Evolutionary conservation across 768 basidiomycete genomes (phyloP), one percentile per base, ranked within the genome.

Genomic region (Rhodotorula paludigena): DNA sequence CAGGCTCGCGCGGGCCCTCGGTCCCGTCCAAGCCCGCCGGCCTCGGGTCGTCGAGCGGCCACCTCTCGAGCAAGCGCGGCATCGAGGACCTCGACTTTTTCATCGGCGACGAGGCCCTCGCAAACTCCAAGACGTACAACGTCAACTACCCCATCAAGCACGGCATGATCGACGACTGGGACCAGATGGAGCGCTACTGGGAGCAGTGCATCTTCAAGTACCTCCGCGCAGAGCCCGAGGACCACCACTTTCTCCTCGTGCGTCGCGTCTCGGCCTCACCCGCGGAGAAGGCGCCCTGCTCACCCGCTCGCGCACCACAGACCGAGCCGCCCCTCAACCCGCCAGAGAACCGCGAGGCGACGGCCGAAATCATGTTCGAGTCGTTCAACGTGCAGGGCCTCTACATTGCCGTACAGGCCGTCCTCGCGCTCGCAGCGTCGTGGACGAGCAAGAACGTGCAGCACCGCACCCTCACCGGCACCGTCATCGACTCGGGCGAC

Each of bases 161-260:
- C 76, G 94, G 94, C 33, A 54, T 63, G 68, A 73, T 74, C 38
- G 75, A 74, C 52, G 72, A 74, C 59, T 93, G 91, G 91, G 91
- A 93, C 78, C 86, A 96, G 73, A 98, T 98, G 93, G 94, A 98
- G 78, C 83, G 93, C 36, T 97, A 92, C 80, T 99, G 96, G 96
- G 92, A 96, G 79, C 94, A 99, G 82, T 90, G 89, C 72, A 98
- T 98, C 84, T 99, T 98, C 86, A 98, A 99, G 80, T 98, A 98
- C 81, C 83, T 99, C 68, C 84, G 94, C 63, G 93, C 93, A 14
- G 96, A 99, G 80, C 96, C 96, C 21, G 96, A 98, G 80, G 94
- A 98, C 80, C 96, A 98, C 79, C 89, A 97, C 79, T 98, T 99
- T 80, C 85, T 98, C 56, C 81, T 99, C 77, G 94, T 97, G 74